Percentiles rank a stretch among this genome's conserved stretches.
Evolutionary conservation across 441 rosid species (phyloP).

Genomic region (Flueggea neowawraea): DNA sequence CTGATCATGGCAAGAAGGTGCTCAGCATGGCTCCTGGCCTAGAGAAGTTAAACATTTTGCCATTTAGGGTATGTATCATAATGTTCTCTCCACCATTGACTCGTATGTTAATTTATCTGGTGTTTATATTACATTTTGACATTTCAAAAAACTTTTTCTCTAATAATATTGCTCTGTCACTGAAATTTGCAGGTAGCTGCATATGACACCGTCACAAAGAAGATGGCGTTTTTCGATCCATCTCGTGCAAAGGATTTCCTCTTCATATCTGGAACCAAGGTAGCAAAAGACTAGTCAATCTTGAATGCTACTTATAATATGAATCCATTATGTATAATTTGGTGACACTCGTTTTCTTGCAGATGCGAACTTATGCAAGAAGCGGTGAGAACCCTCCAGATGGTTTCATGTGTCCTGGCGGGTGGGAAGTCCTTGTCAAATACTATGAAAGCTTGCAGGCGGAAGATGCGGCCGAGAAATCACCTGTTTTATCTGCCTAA

Average conservation of each 20-base stretch:
- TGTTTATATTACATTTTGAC: no score
- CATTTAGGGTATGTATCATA: constrained; percentile 62
- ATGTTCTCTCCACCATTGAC: no score
- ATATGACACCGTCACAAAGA: constrained; percentile 64
- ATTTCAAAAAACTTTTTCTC: background rate
- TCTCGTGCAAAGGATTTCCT: constrained; percentile 81
- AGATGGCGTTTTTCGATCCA: constrained; percentile 92
- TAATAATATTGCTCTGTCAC: background rate
- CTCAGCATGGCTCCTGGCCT: constrained; percentile 96
- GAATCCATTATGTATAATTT: background rate
- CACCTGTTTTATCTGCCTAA: constrained; percentile 43
- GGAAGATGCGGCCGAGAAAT: constrained; percentile 50
- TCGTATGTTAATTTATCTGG: no score
- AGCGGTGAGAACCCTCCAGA: constrained; percentile 85
- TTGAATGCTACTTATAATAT: background rate
- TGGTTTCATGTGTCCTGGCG: constrained; percentile 90
- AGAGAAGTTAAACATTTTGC: constrained; percentile 88
- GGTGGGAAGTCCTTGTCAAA: constrained; percentile 84
- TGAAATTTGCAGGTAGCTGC: constrained; percentile 72
- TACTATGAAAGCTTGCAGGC: constrained; percentile 69
- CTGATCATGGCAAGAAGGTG: constrained; percentile 94
- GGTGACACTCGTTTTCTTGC: constrained; percentile 12
- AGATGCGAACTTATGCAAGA: constrained; percentile 87
- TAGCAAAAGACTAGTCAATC: constrained; percentile 13
- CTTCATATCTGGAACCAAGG: constrained; percentile 98